phyloP scores from a whole-genome alignment of 768 basidiomycete species.

The Tephrocybe rancida region DNA sequence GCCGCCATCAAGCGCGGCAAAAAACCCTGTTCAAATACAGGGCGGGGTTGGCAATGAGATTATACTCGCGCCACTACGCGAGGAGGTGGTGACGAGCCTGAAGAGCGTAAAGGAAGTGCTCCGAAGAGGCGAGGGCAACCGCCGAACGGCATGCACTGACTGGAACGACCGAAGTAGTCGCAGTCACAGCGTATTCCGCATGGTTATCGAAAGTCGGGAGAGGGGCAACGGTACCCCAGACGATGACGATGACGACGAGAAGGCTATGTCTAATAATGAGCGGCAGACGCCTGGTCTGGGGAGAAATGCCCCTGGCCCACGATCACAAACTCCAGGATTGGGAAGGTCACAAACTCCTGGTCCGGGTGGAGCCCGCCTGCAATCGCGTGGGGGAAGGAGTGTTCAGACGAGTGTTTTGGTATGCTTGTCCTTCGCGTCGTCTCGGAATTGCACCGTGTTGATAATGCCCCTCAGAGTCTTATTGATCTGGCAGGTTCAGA shows the following conservation, averaged over 20 bases:
- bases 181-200: constrained; percentile 91
- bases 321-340: constrained; percentile 46
- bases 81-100: constrained; percentile 92
- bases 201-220: constrained; percentile 89
- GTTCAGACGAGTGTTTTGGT: constrained; percentile 77
- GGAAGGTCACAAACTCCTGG: constrained; percentile 45
- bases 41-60: constrained; percentile 61
- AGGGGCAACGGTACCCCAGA: constrained; percentile 36
- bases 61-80: constrained; percentile 75
- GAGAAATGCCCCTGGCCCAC: constrained; percentile 42
- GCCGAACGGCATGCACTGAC: constrained; percentile 94
- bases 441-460: constrained; percentile 1
- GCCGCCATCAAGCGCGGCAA: constrained; percentile 53
- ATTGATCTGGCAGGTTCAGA: constrained; percentile 98
- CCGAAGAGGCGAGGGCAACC: constrained; percentile 80
- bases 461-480: constrained; percentile 57
- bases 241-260: constrained; percentile 42
- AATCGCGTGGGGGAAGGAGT: constrained; percentile 77
- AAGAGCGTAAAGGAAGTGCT: constrained; percentile 86
- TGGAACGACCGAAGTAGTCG: constrained; percentile 97
- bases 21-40: constrained; percentile 73
- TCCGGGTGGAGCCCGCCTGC: constrained; percentile 60
- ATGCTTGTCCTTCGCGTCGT: constrained; percentile 29
- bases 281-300: constrained; percentile 31
- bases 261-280: constrained; percentile 28